Percentiles rank a stretch among this genome's conserved stretches.
These are phyloP conservation scores for Aureobasidium sp. DNA, from an alignment of 2,329 filamentous ascomycete species.

Conservation along the genomic window DNA sequence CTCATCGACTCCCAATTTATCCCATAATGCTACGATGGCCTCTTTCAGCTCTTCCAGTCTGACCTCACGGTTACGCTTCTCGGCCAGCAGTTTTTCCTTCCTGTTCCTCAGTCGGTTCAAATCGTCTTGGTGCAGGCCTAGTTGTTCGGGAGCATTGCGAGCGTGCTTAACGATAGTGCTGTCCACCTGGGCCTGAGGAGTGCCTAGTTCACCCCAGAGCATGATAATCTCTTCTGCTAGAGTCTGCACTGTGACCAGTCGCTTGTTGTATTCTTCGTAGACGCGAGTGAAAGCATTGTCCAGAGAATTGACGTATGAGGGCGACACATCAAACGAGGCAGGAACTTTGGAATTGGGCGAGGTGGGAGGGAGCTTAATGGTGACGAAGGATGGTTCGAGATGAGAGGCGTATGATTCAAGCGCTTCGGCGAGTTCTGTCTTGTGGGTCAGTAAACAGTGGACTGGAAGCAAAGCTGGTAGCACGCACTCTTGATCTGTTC, in stretches of 20 bases:
- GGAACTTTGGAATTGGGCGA: slow-evolving; percentile 67
- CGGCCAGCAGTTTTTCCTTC: slow-evolving; percentile 75
- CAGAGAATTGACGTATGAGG: slow-evolving; percentile 74
- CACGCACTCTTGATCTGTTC: slow-evolving; percentile 86
- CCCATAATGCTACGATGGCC: slow-evolving; percentile 82
- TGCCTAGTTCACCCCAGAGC: slow-evolving; percentile 92
- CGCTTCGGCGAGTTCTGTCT: slow-evolving; percentile 76
- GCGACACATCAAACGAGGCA: slow-evolving; percentile 84
- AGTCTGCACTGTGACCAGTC: slow-evolving; percentile 65
- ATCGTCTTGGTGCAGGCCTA: slow-evolving; percentile 86
- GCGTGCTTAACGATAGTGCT: slow-evolving; percentile 79
- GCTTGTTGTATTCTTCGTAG: slow-evolving; percentile 90
- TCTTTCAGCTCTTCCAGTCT: slow-evolving; percentile 65
- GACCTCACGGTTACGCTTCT: slow-evolving; percentile 79
- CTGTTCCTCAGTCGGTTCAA: slow-evolving; percentile 61
- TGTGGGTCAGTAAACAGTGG: slow-evolving; percentile 10
- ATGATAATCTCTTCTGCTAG: slow-evolving; percentile 80
- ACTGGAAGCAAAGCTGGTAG: neutral
- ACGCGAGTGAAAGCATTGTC: slow-evolving; percentile 89
- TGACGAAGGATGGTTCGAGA: slow-evolving; percentile 80
- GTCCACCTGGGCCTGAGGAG: slow-evolving; percentile 88
- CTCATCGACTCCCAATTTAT: slow-evolving; percentile 75
- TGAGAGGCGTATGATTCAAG: slow-evolving; percentile 95
- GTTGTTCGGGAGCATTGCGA: slow-evolving; percentile 82
- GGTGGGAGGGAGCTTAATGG: slow-evolving; percentile 76